Evolutionary conservation across 306 rosid species (phyloP), one percentile per base, ranked within the genome.

Genomic region (Luffa acutangula): DNA sequence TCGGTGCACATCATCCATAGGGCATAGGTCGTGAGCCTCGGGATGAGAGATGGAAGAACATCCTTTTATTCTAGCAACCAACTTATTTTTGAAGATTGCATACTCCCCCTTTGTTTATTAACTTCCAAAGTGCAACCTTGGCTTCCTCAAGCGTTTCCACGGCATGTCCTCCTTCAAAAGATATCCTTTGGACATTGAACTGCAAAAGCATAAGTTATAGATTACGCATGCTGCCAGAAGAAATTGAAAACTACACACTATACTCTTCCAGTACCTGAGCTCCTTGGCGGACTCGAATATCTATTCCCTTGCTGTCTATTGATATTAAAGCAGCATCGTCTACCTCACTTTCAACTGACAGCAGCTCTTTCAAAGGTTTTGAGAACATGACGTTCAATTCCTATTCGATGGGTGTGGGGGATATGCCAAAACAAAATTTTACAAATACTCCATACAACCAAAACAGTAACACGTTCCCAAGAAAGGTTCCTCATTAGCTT

Each of bases 251-350:
- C 80, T 39, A 20, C 41, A 54, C 14, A 37, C 46, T 45, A 70
- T 21, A 2, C 51, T 20, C 62, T 64, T 76, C 34, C 6, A 18
- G 72, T 80, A 95, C 99, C 98, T 96, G 97, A 60, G 98, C 99
- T 48, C 99, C 99, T 85, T 96, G 97, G 52, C 98, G 98, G 56
- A 96, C 99, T 86, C 99, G 90, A 39, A 96, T 86, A 83, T 96
- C 99, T 6, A 87, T 91, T 78, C 99, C 99, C 78, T 90, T 96
- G 85, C 99, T 96, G 87, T 96, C 99, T 77, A 96, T 93, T 36
- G 99, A 96, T 89, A 96, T 96, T 80, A 96, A 91, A 64, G 99
- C 98, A 0, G 97, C 99, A 79, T 96, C 99, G 80, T 96, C 99
- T 75, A 96, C 90, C 89, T 96, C 98, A 8, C 81, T 60, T 89